Percentiles rank a stretch among this genome's conserved stretches.
phyloP scores from a whole-genome alignment of 2,329 filamentous ascomycete genomes.

The Elsinoe necatrix region DNA sequence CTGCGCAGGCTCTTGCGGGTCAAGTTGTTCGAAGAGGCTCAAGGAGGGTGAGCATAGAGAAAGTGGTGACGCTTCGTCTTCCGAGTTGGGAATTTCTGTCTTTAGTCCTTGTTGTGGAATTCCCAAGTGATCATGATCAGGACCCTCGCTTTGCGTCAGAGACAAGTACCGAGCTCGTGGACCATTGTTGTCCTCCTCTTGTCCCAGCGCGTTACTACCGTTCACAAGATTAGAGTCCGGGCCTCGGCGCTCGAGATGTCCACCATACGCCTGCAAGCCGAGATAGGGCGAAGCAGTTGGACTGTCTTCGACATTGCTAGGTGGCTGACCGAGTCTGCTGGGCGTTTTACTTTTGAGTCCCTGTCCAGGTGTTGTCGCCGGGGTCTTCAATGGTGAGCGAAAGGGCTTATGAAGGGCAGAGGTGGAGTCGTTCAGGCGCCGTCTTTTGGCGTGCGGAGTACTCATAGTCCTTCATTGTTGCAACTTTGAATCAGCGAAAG shows the following conservation, averaged over 20 bases:
- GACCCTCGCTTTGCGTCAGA: too few species aligned
- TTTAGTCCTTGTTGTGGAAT: not conserved
- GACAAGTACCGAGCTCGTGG: not conserved
- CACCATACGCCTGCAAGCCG: too few species aligned
- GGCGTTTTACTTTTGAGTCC: slow-evolving; percentile 14
- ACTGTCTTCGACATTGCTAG: not conserved
- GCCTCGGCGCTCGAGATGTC: too few species aligned
- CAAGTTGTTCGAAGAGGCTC: slow-evolving; percentile 18
- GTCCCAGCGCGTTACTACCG: not conserved
- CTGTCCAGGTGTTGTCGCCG: slow-evolving; percentile 11
- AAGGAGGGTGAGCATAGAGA: not conserved
- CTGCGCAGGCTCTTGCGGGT: not conserved
- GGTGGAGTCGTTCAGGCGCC: slow-evolving; percentile 50
- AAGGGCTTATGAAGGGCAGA: slow-evolving; percentile 61
- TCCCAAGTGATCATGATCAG: not conserved
- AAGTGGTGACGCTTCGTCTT: slow-evolving; percentile 13
- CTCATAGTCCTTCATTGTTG: slow-evolving; percentile 10
- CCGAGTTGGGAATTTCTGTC: slow-evolving; percentile 1
- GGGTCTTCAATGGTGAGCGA: slow-evolving; percentile 56
- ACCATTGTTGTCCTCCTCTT: not conserved
- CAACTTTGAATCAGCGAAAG: not conserved
- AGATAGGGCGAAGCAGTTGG: not conserved
- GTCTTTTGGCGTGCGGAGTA: slow-evolving; percentile 44
- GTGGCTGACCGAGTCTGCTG: not conserved
- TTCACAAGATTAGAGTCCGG: too few species aligned